phyloP scores from a whole-genome alignment of 148 eudicot species.

The Rhododendron vialii region DNA sequence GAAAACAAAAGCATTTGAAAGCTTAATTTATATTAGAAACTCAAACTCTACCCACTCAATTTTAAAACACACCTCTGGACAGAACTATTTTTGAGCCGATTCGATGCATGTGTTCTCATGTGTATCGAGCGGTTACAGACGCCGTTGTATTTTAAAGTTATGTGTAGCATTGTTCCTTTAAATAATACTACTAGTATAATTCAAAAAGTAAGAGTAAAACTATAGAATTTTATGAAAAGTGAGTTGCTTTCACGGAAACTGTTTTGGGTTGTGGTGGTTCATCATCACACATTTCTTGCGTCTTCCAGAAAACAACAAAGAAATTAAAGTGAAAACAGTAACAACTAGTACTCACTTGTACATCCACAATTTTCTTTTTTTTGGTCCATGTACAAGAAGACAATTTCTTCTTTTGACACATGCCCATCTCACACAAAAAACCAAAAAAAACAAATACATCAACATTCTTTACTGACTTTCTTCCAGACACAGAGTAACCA shows the following conservation, averaged over 20 bases:
- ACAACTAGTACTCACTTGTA: not conserved
- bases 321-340: not conserved
- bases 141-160: too few species aligned
- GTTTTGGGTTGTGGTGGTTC: not conserved
- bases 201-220: too few species aligned
- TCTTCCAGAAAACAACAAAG: not conserved
- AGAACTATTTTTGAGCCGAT: too few species aligned
- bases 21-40: too few species aligned
- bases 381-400: not conserved
- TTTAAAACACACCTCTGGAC: not conserved
- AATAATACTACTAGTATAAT: too few species aligned
- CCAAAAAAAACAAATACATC: not conserved
- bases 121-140: too few species aligned
- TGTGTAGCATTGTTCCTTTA: not conserved
- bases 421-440: not conserved
- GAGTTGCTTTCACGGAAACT: not conserved
- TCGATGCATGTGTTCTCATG: too few species aligned
- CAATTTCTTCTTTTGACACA: not conserved
- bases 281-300: not conserved
- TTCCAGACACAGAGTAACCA: not conserved
- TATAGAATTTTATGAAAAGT: too few species aligned
- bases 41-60: too few species aligned
- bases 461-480: not conserved
- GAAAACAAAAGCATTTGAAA: too few species aligned
- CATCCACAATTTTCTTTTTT: not conserved